Conservation (phyloP, 1,139 yeast species). For the Yamadazyma taylorii region DNA sequence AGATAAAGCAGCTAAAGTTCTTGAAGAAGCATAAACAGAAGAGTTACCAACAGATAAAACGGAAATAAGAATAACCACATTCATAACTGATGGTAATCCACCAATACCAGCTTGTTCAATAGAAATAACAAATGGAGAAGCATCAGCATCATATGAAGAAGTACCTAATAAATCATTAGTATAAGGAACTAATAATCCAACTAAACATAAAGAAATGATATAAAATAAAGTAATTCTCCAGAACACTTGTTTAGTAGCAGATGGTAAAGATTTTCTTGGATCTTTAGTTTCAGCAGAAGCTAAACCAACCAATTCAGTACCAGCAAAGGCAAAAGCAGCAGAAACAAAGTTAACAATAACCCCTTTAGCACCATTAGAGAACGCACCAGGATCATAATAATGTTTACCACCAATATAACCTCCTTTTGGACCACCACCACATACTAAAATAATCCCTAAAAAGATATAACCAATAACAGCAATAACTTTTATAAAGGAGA, state of each 20-base stretch:
- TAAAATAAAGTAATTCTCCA: slow-evolving; percentile 49
- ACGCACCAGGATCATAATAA: slow-evolving; percentile 67
- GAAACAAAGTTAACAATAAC: slow-evolving; percentile 45
- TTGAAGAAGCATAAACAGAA: slow-evolving; percentile 71
- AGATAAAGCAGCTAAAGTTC: slow-evolving; percentile 80
- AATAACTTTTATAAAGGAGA: slow-evolving; percentile 59
- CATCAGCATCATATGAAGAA: slow-evolving; percentile 40
- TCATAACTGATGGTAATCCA: slow-evolving; percentile 49
- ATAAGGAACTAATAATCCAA: slow-evolving; percentile 47
- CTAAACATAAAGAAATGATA: slow-evolving; percentile 42
- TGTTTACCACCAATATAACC: slow-evolving; percentile 58
- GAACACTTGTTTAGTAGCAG: slow-evolving; percentile 48
- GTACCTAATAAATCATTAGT: slow-evolving; percentile 34
- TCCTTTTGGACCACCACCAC: slow-evolving; percentile 58
- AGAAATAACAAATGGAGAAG: slow-evolving; percentile 52
- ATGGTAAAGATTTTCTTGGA: slow-evolving; percentile 43
- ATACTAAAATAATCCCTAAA: slow-evolving; percentile 65
- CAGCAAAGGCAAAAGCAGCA: slow-evolving; percentile 49
- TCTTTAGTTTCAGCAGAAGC: slow-evolving; percentile 44
- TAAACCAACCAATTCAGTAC: slow-evolving; percentile 48
- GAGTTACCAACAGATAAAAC: slow-evolving; percentile 52
- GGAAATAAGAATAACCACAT: slow-evolving; percentile 46
- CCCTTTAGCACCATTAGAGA: slow-evolving; percentile 64
- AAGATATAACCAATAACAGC: slow-evolving; percentile 70
- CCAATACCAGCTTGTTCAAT: slow-evolving; percentile 42